Percentiles rank a stretch among this genome's conserved stretches.
phyloP scores from a whole-genome alignment of 306 rosid genomes.

The Sicyos baderoa region DNA sequence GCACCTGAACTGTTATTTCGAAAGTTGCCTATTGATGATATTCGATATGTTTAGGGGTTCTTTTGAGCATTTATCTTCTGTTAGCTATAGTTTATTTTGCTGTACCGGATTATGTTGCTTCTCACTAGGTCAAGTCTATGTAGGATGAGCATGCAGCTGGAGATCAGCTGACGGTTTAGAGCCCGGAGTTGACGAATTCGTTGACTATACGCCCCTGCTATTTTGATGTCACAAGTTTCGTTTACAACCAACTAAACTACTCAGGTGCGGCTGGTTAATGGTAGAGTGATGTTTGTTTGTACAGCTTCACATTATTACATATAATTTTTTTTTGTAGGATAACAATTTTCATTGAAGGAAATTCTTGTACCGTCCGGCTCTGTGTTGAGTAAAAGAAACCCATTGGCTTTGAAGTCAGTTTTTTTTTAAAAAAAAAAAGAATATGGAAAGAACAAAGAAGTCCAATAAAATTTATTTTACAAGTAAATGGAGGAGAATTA shows the following conservation, averaged over 20 bases:
- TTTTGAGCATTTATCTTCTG: neutral
- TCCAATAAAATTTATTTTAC: too few species aligned
- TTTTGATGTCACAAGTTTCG: neutral
- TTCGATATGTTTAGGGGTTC: neutral
- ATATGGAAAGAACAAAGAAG: too few species aligned
- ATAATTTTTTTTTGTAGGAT: slow-evolving; percentile 5
- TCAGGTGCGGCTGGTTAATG: slow-evolving; percentile 11
- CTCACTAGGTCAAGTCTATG: neutral
- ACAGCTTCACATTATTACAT: slow-evolving; percentile 1
- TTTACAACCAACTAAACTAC: neutral
- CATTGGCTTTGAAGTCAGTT: neutral
- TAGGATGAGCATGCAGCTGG: slow-evolving; percentile 17
- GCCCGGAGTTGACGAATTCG: slow-evolving; percentile 7
- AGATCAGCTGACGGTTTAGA: slow-evolving; percentile 6
- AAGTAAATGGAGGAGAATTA: too few species aligned
- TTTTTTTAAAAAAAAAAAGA: too few species aligned
- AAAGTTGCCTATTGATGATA: neutral
- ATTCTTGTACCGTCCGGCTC: slow-evolving; percentile 1
- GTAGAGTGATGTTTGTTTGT: slow-evolving; percentile 13
- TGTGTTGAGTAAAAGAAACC: neutral
- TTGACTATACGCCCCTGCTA: neutral
- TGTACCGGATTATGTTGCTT: neutral
- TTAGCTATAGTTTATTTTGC: neutral
- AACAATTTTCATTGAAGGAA: neutral
- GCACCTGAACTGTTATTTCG: neutral